A percentile compares a stretch with the other conserved stretches of the same genome.
Evolutionary conservation across 108 stramenopile species (phyloP).

Genomic region (Skeletonema potamos): DNA sequence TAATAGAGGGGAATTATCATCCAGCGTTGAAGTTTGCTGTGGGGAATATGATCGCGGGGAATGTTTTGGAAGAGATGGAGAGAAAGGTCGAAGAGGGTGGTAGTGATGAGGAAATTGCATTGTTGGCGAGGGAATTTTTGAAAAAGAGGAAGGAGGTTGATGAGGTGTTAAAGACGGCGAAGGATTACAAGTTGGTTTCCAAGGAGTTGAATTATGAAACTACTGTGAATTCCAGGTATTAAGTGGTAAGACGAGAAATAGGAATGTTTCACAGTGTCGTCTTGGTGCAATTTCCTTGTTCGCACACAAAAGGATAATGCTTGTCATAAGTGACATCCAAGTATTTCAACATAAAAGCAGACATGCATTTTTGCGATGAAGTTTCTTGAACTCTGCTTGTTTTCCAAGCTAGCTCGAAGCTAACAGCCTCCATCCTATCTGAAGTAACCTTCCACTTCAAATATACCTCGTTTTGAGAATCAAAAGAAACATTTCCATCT

Average conservation of each 20-base stretch:
- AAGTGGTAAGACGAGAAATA: background rate
- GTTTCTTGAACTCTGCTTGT: no score
- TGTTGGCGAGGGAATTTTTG: conserved; percentile 41
- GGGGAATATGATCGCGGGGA: conserved; percentile 27
- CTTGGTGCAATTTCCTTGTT: no score
- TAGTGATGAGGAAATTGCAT: conserved; percentile 29
- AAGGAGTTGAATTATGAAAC: conserved; percentile 40
- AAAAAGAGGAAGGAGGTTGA: conserved; percentile 34
- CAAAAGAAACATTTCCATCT: no score
- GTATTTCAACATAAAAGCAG: no score
- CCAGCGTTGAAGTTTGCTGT: conserved; percentile 55
- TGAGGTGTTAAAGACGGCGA: conserved; percentile 14
- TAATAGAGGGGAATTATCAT: conserved; percentile 49
- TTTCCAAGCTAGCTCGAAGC: no score
- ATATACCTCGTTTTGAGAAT: no score
- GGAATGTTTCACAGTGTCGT: no score
- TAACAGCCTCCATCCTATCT: no score
- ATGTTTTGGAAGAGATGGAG: conserved; percentile 30
- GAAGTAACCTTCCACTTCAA: no score
- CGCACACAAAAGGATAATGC: no score
- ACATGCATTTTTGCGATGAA: no score
- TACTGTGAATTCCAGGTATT: conserved; percentile 36
- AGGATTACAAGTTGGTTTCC: conserved; percentile 40
- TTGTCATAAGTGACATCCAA: no score
- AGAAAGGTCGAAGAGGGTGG: conserved; percentile 3